Conservation (phyloP, 495 filamentous ascomycete genomes). For the Trichoderma virens region DNA sequence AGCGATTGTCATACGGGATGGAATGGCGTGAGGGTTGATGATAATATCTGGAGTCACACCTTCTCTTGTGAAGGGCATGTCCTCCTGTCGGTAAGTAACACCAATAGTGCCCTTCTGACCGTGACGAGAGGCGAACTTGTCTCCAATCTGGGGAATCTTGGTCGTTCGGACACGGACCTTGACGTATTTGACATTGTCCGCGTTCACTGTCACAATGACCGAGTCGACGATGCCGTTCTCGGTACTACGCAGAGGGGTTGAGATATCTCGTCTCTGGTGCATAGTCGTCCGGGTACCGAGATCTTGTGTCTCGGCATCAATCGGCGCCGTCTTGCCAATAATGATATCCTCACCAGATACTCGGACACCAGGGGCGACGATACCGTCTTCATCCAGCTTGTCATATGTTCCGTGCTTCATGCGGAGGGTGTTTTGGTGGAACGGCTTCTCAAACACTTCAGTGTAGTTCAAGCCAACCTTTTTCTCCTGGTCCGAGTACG, state of each 20-base stretch:
- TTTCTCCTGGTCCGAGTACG: constrained; percentile 94
- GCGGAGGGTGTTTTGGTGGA: constrained; percentile 73
- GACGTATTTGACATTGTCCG: constrained; percentile 82
- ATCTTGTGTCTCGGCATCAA: constrained; percentile 86
- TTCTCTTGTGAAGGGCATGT: constrained; percentile 96
- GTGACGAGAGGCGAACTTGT: constrained; percentile 98
- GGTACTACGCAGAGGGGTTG: constrained; percentile 86
- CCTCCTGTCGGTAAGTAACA: constrained; percentile 93
- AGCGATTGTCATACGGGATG: constrained; percentile 99
- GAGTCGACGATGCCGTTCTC: constrained; percentile 95
- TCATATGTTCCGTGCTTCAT: constrained; percentile 96
- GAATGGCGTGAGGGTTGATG: constrained; percentile 99
- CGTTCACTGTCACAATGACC: constrained; percentile 87
- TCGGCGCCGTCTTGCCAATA: constrained; percentile 95
- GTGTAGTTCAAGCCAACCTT: constrained; percentile 80
- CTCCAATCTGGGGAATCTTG: constrained; percentile 96
- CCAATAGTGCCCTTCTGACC: constrained; percentile 99
- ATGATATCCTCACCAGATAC: constrained; percentile 98
- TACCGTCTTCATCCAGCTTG: constrained; percentile 92
- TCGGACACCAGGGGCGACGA: constrained; percentile 85
- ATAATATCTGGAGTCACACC: constrained; percentile 91
- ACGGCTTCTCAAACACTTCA: constrained; percentile 92
- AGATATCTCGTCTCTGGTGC: constrained; percentile 90
- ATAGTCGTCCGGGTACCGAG: constrained; percentile 82
- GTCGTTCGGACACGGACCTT: constrained; percentile 97